A percentile compares a stretch with the other conserved stretches of the same genome.
These are phyloP conservation scores for Sporothrix pallida DNA, from an alignment of 2,329 filamentous ascomycete species.

Conservation along the genomic window DNA sequence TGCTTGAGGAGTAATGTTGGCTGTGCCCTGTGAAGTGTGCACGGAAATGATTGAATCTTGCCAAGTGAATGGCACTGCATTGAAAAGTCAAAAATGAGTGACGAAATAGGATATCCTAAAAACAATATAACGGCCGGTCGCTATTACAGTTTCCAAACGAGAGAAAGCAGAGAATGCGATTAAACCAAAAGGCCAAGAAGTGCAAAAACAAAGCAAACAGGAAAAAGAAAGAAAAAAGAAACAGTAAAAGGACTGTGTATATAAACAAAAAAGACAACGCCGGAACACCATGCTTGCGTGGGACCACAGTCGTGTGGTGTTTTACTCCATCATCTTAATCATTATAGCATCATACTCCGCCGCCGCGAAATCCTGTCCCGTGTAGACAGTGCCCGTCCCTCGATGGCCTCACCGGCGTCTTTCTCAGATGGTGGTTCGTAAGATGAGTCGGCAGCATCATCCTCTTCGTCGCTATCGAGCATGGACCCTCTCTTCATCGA, in stretches of 20 bases:
- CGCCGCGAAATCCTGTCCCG: conserved; percentile 52
- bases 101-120: conserved; percentile 38
- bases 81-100: neutral
- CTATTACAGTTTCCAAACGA: conserved; percentile 24
- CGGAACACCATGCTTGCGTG: conserved; percentile 25
- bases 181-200: conserved; percentile 14
- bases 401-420: conserved; percentile 19
- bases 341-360: conserved; percentile 66
- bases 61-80: neutral
- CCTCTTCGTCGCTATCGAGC: conserved; percentile 45
- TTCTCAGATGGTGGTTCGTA: conserved; percentile 41
- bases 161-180: conserved; percentile 5
- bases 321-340: conserved; percentile 26
- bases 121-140: conserved; percentile 33
- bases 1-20: neutral
- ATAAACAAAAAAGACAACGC: conserved; percentile 25
- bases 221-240: neutral
- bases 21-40: neutral
- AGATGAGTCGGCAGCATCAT: conserved; percentile 44
- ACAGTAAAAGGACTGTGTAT: neutral
- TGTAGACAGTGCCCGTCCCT: conserved; percentile 38
- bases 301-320: conserved; percentile 2
- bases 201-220: neutral
- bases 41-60: neutral
- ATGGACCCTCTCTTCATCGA: conserved; percentile 45